These are phyloP conservation scores for Diaporthe citrichinensis DNA, from an alignment of 2,329 filamentous ascomycete genomes.

Conservation along the genomic window DNA sequence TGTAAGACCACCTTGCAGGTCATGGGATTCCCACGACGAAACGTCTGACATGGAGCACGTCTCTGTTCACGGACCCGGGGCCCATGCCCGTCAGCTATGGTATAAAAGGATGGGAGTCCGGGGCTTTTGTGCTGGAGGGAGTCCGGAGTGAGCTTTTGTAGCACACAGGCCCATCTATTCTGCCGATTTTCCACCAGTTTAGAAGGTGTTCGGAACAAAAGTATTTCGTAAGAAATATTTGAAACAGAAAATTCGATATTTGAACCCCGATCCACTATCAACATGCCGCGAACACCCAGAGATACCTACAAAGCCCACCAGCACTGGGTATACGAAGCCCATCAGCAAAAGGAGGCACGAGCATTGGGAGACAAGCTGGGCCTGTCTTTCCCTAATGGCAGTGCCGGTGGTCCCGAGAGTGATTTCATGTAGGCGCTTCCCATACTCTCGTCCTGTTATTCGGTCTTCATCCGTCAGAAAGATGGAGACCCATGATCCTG, in stretches of 20 bases:
- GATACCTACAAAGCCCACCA: slow-evolving; percentile 29
- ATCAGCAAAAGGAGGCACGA: slow-evolving; percentile 6
- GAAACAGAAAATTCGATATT: neutral
- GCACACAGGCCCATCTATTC: neutral
- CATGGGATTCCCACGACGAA: slow-evolving; percentile 24
- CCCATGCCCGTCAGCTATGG: neutral
- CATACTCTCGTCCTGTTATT: neutral
- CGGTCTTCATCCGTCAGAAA: too few species aligned
- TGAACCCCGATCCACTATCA: neutral
- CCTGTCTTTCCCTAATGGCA: slow-evolving; percentile 23
- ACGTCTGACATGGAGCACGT: slow-evolving; percentile 27
- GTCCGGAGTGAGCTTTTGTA: neutral
- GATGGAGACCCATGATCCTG: neutral
- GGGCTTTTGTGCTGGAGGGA: neutral
- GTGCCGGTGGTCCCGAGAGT: slow-evolving; percentile 20
- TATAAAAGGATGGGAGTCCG: neutral
- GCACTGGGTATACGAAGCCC: slow-evolving; percentile 30
- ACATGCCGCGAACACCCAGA: slow-evolving; percentile 12
- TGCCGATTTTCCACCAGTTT: too few species aligned
- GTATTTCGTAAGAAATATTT: neutral
- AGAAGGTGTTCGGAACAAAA: neutral
- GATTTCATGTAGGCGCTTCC: slow-evolving; percentile 3
- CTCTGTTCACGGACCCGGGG: slow-evolving; percentile 22
- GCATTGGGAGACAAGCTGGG: slow-evolving; percentile 18
- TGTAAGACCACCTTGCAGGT: slow-evolving; percentile 20